These are phyloP conservation scores for Epichloe sp. DNA, from an alignment of 2,329 filamentous ascomycete genomes.

Conservation along the genomic window DNA sequence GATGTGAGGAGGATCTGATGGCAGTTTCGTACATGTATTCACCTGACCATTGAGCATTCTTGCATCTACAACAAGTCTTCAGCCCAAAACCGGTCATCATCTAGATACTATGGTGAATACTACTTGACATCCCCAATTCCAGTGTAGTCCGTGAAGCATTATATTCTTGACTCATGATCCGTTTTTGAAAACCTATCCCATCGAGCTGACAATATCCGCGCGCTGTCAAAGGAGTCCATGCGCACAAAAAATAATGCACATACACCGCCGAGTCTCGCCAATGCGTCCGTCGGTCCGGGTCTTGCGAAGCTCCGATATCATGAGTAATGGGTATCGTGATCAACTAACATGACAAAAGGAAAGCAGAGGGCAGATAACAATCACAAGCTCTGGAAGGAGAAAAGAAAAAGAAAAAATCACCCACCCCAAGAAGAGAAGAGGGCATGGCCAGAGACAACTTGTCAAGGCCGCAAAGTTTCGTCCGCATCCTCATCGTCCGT, in stretches of 20 bases:
- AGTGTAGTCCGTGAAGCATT: constrained; percentile 1
- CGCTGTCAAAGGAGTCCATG: not conserved
- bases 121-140: not conserved
- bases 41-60: too few relatives aligned
- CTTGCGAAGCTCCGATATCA: not conserved
- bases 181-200: not conserved
- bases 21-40: too few relatives aligned
- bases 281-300: not conserved
- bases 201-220: not conserved
- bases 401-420: not conserved
- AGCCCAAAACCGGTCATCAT: too few relatives aligned
- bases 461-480: constrained; percentile 20
- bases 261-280: not conserved
- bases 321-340: constrained; percentile 2
- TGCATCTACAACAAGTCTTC: too few relatives aligned
- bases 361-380: not conserved
- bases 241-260: not conserved
- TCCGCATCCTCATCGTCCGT: constrained; percentile 22
- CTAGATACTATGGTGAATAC: not conserved
- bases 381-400: not conserved
- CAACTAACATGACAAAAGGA: not conserved
- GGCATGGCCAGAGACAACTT: not conserved
- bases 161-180: constrained; percentile 1
- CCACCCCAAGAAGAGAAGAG: not conserved
- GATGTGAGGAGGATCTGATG: too few relatives aligned